These are phyloP conservation scores for Linanthus parryae DNA, from an alignment of 148 eudicot genomes.

Conservation along the genomic window DNA sequence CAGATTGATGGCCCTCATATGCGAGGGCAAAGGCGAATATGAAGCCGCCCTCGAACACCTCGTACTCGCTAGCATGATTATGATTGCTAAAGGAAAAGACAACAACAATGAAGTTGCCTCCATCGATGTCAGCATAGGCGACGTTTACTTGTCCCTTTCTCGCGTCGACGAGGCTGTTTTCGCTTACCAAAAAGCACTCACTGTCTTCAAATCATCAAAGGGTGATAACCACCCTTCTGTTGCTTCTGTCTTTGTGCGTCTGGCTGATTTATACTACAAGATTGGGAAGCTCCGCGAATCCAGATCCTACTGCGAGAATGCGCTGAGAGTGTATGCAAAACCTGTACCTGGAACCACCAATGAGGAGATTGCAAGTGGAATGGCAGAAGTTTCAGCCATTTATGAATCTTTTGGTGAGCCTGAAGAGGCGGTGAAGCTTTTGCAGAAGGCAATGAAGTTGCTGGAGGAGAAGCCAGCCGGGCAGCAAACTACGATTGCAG, in stretches of 20 bases:
- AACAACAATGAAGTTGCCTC: slow-evolving; percentile 94
- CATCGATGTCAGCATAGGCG: slow-evolving; percentile 89
- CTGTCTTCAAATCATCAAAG: slow-evolving; percentile 88
- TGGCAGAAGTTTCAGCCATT: slow-evolving; percentile 85
- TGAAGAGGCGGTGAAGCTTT: slow-evolving; percentile 78
- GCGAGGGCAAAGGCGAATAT: slow-evolving; percentile 86
- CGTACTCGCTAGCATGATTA: slow-evolving; percentile 96
- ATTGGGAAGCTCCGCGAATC: slow-evolving; percentile 94
- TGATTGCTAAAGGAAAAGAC: slow-evolving; percentile 97
- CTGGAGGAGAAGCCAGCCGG: slow-evolving; percentile 92
- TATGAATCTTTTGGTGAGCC: slow-evolving; percentile 89
- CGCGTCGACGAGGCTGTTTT: slow-evolving; percentile 90
- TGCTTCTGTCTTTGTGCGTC: slow-evolving; percentile 84
- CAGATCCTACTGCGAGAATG: slow-evolving; percentile 89
- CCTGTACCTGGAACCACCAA: slow-evolving; percentile 89
- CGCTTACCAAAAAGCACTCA: slow-evolving; percentile 93
- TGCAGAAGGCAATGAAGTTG: slow-evolving; percentile 77
- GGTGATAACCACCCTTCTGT: slow-evolving; percentile 98
- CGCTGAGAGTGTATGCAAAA: slow-evolving; percentile 87
- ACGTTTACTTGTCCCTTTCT: slow-evolving; percentile 66
- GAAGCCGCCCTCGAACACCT: slow-evolving; percentile 95
- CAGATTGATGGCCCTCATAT: slow-evolving; percentile 96
- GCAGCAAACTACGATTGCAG: slow-evolving; percentile 83
- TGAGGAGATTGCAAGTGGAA: slow-evolving; percentile 87
- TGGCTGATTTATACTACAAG: slow-evolving; percentile 88